Evolutionary conservation across 169 alveolate genomes (phyloP), one percentile per base, ranked within the genome.

Genomic region (Cryptosporidium felis): DNA sequence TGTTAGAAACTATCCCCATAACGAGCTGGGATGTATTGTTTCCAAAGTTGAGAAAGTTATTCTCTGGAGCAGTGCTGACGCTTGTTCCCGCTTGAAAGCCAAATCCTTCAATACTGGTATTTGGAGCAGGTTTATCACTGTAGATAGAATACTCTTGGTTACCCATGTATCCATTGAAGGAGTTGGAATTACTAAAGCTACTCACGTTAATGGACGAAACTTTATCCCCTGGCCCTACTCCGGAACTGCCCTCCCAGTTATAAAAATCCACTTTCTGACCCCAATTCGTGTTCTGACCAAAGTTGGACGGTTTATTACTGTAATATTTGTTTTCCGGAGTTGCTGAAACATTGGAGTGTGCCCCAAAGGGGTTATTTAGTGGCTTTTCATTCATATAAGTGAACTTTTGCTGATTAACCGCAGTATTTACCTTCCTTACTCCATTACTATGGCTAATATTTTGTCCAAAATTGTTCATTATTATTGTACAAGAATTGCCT

Each of bases 1-100:
- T 74, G 41, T 53, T 74, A 14, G 85, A 49, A 10, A 74, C 85
- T 18, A 74, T 36, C 2, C 85, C 85, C 85, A 74, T 74, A 6
- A 74, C 85, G 21, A 74, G 40, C 59, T 74, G 85, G 32, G 85
- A 74, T 3, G 85, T 53, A 21, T 38, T 56, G 36, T 65, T 65
- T 16, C 62, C 59, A 46, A 56, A 56, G 32, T 30, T 30, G 6
- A 56, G 41, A 38, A 56, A 30, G 32, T 56, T 56, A n/a, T 56
- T 56, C 0, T 28, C 26, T 5, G 63, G 63, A 12, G n/a, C 3
- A 26, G 36, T n/a, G 41, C 63, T 12, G 10, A n/a, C 63, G 32
- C 23, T 56, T 42, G 32, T 3, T 56, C 63, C 63, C 23, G 44
- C 62, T 16, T 28, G 5, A 3, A 10, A 21, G 32, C 44, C 21